phyloP scores from a whole-genome alignment of 2,329 filamentous ascomycete genomes.

The Fusarium austroafricanum region DNA sequence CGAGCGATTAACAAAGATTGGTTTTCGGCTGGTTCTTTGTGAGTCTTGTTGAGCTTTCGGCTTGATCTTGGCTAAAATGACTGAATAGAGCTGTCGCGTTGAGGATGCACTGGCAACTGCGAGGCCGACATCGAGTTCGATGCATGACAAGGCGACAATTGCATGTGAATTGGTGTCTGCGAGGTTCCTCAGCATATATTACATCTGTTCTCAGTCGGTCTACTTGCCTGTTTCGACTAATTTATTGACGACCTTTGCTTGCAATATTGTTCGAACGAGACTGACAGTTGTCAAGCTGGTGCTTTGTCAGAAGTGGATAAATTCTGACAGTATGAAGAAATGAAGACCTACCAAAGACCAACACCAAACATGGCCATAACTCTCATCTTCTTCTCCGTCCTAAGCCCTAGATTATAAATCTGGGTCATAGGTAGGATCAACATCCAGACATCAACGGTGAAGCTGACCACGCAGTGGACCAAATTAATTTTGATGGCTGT shows the following conservation, averaged over 20 bases:
- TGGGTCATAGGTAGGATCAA: slow-evolving; percentile 23
- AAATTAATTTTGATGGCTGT: background rate
- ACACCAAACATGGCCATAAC: slow-evolving; percentile 17
- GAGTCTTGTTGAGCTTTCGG: no score
- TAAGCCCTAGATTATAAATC: slow-evolving; percentile 5
- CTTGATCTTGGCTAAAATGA: no score
- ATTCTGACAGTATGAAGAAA: background rate
- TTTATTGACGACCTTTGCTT: background rate
- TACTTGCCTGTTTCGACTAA: no score
- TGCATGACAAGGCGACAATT: no score
- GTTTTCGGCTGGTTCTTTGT: no score
- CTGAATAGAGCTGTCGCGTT: no score
- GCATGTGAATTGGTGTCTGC: no score
- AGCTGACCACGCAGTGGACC: background rate
- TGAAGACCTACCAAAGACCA: slow-evolving; percentile 5
- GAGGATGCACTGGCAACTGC: no score
- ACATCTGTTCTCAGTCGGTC: no score
- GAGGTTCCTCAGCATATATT: no score
- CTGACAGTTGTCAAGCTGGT: background rate
- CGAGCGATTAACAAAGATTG: no score
- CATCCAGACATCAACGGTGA: slow-evolving; percentile 19
- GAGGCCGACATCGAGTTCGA: no score
- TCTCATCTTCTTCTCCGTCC: background rate
- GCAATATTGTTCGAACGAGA: rapidly evolving
- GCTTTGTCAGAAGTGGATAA: background rate